A percentile compares a stretch with the other conserved stretches of the same genome.
Evolutionary conservation across 345 rosid genomes (phyloP).

Genomic region (Brassica carinata): DNA sequence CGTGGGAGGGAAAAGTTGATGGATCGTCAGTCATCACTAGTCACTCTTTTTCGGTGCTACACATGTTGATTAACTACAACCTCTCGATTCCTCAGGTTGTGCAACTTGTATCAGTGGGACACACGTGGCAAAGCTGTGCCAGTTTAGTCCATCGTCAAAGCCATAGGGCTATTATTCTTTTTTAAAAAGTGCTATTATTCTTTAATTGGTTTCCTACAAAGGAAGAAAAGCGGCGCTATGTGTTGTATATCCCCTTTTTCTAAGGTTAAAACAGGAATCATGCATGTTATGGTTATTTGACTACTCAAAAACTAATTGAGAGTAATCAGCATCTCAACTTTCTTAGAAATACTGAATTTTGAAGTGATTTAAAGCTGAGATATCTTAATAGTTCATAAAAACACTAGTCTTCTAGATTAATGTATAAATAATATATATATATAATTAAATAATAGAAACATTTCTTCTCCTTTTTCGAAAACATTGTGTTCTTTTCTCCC

Average conservation of each 20-base stretch:
- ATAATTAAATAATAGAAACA: no score
- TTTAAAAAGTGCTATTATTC: neutral
- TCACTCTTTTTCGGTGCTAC: conserved; percentile 9
- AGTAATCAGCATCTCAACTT: neutral
- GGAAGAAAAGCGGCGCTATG: conserved; percentile 27
- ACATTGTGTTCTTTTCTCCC: neutral
- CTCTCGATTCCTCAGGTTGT: conserved; percentile 15
- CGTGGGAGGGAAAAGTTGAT: neutral
- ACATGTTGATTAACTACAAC: conserved; percentile 1
- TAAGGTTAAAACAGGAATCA: neutral
- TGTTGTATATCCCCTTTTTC: no score
- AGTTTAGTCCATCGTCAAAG: neutral
- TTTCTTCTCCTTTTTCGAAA: neutral
- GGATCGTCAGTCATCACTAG: neutral
- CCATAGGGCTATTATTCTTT: neutral
- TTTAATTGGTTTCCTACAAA: conserved; percentile 24
- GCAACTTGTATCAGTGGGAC: neutral
- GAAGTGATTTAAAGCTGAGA: neutral
- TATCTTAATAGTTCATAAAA: neutral
- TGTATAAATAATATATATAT: no score
- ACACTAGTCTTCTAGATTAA: neutral
- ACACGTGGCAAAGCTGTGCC: conserved; percentile 12
- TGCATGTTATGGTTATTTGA: neutral
- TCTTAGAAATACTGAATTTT: neutral
- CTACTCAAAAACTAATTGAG: neutral